Base-by-base conservation (phyloP, 148 eudicot species). In the Chenopodium suecicum region DNA sequence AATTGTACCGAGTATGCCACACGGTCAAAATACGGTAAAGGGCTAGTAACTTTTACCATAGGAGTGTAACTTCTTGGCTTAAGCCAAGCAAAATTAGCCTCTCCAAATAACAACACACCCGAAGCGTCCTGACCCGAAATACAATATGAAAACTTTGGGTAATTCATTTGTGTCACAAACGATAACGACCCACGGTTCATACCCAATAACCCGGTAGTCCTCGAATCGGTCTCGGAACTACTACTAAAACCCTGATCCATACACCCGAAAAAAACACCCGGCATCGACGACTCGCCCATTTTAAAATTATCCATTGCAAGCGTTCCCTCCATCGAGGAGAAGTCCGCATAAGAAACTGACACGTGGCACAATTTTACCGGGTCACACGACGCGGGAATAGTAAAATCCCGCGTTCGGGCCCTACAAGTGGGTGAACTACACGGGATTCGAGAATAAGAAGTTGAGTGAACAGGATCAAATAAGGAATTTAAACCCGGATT, bases 171-270 rank as follows among this genome's bases (percentile, higher is more conserved):
- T 37, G 90, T 87, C 20, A 95, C 90, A 46, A 95, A 93, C 0
- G 98, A 95, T 50, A 92, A 83, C 16, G 92, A 88, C 32, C 98
- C 98, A 11, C 91, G 94, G 87, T 95, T 95, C 97, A 95, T 91
- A 9, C 98, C 98, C 27, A 94, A 85, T 72, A 94, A 76, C 79
- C 98, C 98, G 65, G 97, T 89, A 7, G 97, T 91, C 52, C 78
- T 87, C 12, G 90, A 78, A 44, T 94, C 98, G 17, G 89, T 91
- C 0, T 77, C 90, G 6, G 87, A 84, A 68, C 79, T 89, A 8
- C 91, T 90, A 0, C 90, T 90, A 0, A 88, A 89, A 25, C 87
- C 83, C 22, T 92, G 22, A 48, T 92, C 94, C 98, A 94, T 94
- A 50, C 93, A 92, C 80, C 98, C 98, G 84, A 94, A 94, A 0